Evolutionary conservation across 2,329 filamentous ascomycete genomes (phyloP), one percentile per base, ranked within the genome.

Genomic region (Ceratocystis papillata): DNA sequence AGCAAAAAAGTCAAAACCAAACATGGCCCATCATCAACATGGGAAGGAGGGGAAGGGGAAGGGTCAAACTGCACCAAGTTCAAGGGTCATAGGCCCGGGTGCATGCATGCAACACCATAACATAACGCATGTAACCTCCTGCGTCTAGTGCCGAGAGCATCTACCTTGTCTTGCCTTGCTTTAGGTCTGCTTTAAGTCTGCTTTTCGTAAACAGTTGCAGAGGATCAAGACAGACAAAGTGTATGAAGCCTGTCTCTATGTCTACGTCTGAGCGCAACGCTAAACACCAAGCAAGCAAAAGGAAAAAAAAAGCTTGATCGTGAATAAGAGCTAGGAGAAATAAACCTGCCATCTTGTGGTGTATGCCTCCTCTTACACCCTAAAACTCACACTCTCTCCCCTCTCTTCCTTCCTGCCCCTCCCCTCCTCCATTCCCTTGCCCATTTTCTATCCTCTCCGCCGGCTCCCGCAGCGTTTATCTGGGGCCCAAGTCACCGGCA

Each of bases 1-100:
- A 59, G 55, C 55, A 59, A 33, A 17, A 59, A 59, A 59, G 55
- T 59, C 55, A 37, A 59, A 33, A 30, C 55, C 55, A 59, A 59
- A 59, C 55, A 59, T 37, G 15, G 37, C 28, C 55, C n/a, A 30
- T 59, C 30, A 33, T 41, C 37, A 12, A 41, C 28, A 59, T 37
- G 55, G 55, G 25, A 41, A 41, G 10, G 37, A 41, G 37, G 37
- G 37, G 37, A 41, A 41, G 37, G 37, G 37, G 37, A 41, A 59
- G 17, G 55, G 55, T 59, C 55, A 59, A 59, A 59, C 55, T 10
- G 28, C 55, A 28, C 55, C 55, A 59, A 33, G 55, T 37, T 15
- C 55, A 37, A 59, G 28, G 55, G 55, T 59, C 33, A 17, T 28
- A 59, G 28, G 55, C 55, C 37, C 55, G 55, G 55, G n/a, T 25